These are phyloP conservation scores for Porphyrellus sp. DNA, from an alignment of 1,284 basidiomycete species.

Conservation along the genomic window DNA sequence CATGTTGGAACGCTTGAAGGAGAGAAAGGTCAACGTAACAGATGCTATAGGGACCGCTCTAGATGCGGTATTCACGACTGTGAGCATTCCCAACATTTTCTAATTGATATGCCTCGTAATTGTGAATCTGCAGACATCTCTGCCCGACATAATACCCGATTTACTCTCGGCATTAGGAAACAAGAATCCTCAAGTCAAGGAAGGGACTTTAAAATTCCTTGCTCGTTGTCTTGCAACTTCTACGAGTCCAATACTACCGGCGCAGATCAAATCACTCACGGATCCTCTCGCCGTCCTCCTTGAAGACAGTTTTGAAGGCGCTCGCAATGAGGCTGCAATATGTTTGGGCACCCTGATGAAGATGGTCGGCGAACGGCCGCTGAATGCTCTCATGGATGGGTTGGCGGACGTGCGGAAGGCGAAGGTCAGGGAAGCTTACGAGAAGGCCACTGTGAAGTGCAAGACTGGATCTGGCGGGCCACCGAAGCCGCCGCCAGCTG, in stretches of 20 bases:
- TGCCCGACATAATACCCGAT: conserved; percentile 85
- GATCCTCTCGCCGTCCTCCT: conserved; percentile 77
- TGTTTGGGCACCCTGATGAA: conserved; percentile 94
- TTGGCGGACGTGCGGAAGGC: conserved; percentile 87
- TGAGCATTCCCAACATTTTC: conserved; percentile 39
- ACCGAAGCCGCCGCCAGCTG: conserved; percentile 41
- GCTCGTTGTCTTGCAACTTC: conserved; percentile 76
- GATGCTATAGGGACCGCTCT: conserved; percentile 87
- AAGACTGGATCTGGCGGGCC: conserved; percentile 59
- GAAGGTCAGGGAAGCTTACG: conserved; percentile 94
- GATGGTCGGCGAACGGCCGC: conserved; percentile 91
- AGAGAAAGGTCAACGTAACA: conserved; percentile 87
- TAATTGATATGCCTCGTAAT: conserved; percentile 11
- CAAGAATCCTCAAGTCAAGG: conserved; percentile 98
- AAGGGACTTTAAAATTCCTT: conserved; percentile 89
- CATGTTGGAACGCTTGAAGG: conserved; percentile 91
- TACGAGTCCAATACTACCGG: conserved; percentile 62
- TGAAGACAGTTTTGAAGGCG: conserved; percentile 88
- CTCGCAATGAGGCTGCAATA: conserved; percentile 85
- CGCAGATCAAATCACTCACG: conserved; percentile 82
- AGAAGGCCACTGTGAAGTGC: conserved; percentile 84
- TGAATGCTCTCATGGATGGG: conserved; percentile 85
- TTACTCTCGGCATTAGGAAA: conserved; percentile 75
- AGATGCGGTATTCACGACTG: conserved; percentile 87
- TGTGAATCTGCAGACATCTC: conserved; percentile 55